Base-by-base conservation (phyloP, 305 asterid genomes). In the Andrographis paniculata region DNA sequence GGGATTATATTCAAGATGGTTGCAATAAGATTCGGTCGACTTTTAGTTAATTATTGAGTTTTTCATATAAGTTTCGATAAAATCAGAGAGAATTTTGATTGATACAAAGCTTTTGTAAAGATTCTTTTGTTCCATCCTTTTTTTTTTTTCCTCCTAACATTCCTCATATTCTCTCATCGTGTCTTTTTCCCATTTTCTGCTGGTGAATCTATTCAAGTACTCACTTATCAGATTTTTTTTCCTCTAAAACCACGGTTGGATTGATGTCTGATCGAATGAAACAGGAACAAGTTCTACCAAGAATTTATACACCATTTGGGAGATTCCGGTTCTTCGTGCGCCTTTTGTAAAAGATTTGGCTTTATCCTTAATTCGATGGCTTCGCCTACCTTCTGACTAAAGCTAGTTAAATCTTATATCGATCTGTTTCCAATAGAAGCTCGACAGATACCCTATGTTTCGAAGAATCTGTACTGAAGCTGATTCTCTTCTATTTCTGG, bases 181-280 rank as follows among this genome's bases (percentile, higher is more conserved):
- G 4, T 37, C 14, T 17, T 37, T 37, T 33, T 33, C 38, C 38
- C 38, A 33, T 33, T 33, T 33, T 33, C 38, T 33, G 14, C 38
- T 33, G 38, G 38, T 33, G 38, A 52, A 33, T 52, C 56, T 37
- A 21, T 52, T 30, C 44, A 52, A 52, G 20, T 38, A 18, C 41
- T 52, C 44, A 52, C 18, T 8, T 4, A 8, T 24, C 6, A 24
- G 30, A 24, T 24, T 38, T 39, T 22, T 48, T 20, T 38, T 31
- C 30, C 14, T n/a, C 45, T 37, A 33, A 20, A 21, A 30, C 20
- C 38, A 45, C 17, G 17, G 14, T 33, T 7, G 9, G 4, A 23
- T 22, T 38, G 23, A 5, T 15, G 45, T 16, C 37, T 43, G 15
- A 43, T 55, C 43, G 45, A 31, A 33, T 33, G 20, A 55, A 31